Percentiles rank a stretch among this genome's conserved stretches.
Evolutionary conservation across 768 basidiomycete species (phyloP).

Genomic region (Suillus subalutaceus): DNA sequence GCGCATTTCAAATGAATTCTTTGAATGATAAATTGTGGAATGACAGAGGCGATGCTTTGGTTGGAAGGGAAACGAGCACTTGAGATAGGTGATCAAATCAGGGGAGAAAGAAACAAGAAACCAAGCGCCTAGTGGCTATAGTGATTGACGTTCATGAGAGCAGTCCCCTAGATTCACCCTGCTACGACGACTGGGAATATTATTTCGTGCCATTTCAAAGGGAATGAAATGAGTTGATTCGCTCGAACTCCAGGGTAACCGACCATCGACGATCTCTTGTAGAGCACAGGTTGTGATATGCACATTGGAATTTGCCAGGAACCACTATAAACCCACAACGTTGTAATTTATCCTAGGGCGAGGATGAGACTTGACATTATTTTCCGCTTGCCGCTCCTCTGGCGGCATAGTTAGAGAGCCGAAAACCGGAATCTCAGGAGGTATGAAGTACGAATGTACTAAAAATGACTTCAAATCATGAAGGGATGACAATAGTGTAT

Average conservation of each 20-base stretch:
- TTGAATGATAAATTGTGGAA: slow-evolving; percentile 14
- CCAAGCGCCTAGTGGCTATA: neutral
- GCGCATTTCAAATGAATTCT: neutral
- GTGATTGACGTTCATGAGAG: neutral
- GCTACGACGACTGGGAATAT: neutral
- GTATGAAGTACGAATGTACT: too few species aligned
- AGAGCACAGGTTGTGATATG: neutral
- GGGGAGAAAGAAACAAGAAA: slow-evolving; percentile 27
- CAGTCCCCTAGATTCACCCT: neutral
- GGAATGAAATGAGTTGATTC: neutral
- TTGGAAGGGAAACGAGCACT: slow-evolving; percentile 76
- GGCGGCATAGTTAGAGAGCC: neutral
- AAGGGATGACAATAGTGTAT: too few species aligned
- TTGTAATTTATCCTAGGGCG: neutral
- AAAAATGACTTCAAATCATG: too few species aligned
- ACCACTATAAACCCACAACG: neutral
- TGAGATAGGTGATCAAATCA: slow-evolving; percentile 69
- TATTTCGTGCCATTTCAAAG: neutral
- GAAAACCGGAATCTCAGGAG: too few species aligned
- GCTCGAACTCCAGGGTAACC: neutral
- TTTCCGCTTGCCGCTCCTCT: neutral
- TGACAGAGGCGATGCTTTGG: slow-evolving; percentile 82
- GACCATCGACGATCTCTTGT: neutral
- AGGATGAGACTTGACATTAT: neutral
- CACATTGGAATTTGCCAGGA: neutral